Evolutionary conservation across 345 rosid genomes (phyloP).

Genomic region (Arabis alpina): DNA sequence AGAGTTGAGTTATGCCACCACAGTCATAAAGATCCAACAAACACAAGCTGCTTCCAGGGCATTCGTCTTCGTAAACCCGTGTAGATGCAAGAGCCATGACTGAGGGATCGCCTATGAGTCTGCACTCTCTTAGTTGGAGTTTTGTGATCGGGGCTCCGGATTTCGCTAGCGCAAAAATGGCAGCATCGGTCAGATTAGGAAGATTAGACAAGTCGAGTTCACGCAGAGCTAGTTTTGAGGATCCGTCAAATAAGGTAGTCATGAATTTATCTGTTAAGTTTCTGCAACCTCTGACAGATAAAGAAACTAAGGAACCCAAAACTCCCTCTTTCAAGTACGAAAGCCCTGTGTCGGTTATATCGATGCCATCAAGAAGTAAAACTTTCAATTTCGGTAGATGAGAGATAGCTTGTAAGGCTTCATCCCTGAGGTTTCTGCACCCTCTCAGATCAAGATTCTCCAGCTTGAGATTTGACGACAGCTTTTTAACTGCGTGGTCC

Average conservation of each 20-base stretch:
- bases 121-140: slow-evolving; percentile 88
- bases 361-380: slow-evolving; percentile 69
- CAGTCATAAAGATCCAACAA: slow-evolving; percentile 69
- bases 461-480: slow-evolving; percentile 59
- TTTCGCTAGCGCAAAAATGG: slow-evolving; percentile 66
- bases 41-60: slow-evolving; percentile 70
- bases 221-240: slow-evolving; percentile 61
- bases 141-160: slow-evolving; percentile 65
- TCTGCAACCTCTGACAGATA: slow-evolving; percentile 90
- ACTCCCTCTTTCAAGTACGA: slow-evolving; percentile 54
- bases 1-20: slow-evolving; percentile 77
- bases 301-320: slow-evolving; percentile 59
- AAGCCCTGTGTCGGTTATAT: slow-evolving; percentile 71
- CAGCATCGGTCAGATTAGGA: slow-evolving; percentile 71
- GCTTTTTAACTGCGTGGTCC: slow-evolving; percentile 64
- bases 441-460: slow-evolving; percentile 75
- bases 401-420: slow-evolving; percentile 67
- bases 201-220: slow-evolving; percentile 87
- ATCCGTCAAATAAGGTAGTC: slow-evolving; percentile 64
- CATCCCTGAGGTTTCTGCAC: slow-evolving; percentile 81
- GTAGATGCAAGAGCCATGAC: slow-evolving; percentile 82
- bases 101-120: slow-evolving; percentile 75
- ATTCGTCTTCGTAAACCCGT: slow-evolving; percentile 62
- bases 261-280: slow-evolving; percentile 81
- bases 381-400: slow-evolving; percentile 56